These are phyloP conservation scores for Saturnispora ahearnii DNA, from an alignment of 805 yeast species.

Conservation along the genomic window DNA sequence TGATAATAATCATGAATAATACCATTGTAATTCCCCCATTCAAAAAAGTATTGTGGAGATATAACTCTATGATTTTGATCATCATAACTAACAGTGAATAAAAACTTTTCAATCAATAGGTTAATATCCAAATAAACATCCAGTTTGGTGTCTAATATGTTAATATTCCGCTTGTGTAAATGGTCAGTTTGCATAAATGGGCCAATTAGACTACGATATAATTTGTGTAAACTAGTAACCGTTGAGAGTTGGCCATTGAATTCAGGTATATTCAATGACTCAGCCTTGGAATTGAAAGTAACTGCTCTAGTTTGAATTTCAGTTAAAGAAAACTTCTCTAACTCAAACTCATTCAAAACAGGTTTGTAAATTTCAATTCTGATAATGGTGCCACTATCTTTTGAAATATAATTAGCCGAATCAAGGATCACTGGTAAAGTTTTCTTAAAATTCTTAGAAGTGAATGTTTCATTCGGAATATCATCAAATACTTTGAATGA, in stretches of 20 bases:
- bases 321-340: constrained; percentile 37
- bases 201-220: constrained; percentile 57
- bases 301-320: constrained; percentile 45
- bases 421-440: constrained; percentile 34
- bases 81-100: constrained; percentile 30
- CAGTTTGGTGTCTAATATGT: constrained; percentile 39
- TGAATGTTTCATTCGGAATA: constrained; percentile 2
- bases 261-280: constrained; percentile 30
- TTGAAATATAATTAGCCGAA: constrained; percentile 39
- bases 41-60: constrained; percentile 22
- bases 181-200: constrained; percentile 42
- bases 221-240: constrained; percentile 48
- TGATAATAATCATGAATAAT: constrained; percentile 40
- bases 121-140: constrained; percentile 40
- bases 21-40: constrained; percentile 19
- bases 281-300: constrained; percentile 23
- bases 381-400: constrained; percentile 37
- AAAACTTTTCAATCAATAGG: constrained; percentile 39
- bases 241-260: constrained; percentile 26
- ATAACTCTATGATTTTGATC: constrained; percentile 18
- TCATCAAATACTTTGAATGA: constrained; percentile 4
- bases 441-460: neutral
- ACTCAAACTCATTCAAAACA: constrained; percentile 41
- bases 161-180: constrained; percentile 47
- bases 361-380: constrained; percentile 45